Evolutionary conservation across 176 grass and related monocot species (phyloP), one percentile per base, ranked within the genome.

Genomic region (Puccinellia tenuiflora): DNA sequence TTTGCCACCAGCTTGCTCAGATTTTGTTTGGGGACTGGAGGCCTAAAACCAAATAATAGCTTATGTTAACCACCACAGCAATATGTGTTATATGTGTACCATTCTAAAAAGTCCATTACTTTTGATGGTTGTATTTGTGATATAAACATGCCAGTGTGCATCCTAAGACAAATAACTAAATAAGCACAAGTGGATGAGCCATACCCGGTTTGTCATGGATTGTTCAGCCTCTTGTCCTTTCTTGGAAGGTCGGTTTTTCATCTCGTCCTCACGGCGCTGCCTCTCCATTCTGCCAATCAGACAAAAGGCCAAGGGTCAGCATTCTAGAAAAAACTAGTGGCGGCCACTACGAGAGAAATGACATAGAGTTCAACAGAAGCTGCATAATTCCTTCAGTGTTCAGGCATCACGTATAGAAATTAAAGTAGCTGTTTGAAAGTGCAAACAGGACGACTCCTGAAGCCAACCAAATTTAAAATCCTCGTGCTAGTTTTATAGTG

Each of bases 191-290:
- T 4, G 12, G 24, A 59, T 26, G 57, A 63, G 73, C 20, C 67
- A 48, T 82, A 96, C 94, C 83, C 86, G 90, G 21, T 97, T 97
- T 40, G 85, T 82, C 69, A 85, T 78, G 68, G 92, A 50, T 64
- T 91, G 89, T 48, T 97, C 92, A 80, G 94, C 80, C 24, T 97
- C 94, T 34, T 97, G 92, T 59, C 79, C 74, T 66, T 97, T 97
- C 81, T 97, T 97, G 42, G 94, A 94, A 67, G 94, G 88, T 63
- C 90, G 88, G 53, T 85, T 80, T 83, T 78, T 97, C 22, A 97
- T 24, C 68, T 97, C 94, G 43, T 97, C 94, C 86, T 97, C 94
- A 28, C 85, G 86, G 42, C 85, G 90, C 53, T 94, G 94, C 79
- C 94, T 94, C 84, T 97, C 94, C 90, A 97, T 94, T 81, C 94